phyloP scores from a whole-genome alignment of 2,329 filamentous ascomycete species.

The Diaporthe destruens region DNA sequence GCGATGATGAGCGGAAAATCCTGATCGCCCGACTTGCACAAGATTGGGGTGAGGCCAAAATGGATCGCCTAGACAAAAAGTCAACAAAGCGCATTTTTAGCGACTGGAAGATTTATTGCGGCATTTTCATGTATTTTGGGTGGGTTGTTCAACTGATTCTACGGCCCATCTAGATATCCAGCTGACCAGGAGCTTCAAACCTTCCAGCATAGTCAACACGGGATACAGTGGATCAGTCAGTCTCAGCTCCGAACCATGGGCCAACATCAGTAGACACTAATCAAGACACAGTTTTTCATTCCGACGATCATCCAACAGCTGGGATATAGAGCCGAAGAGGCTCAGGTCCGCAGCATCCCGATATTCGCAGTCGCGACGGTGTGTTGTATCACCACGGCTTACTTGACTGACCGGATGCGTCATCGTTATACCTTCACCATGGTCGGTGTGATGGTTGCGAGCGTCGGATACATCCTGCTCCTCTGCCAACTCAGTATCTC shows the following conservation, averaged over 20 bases:
- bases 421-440: conserved; percentile 68
- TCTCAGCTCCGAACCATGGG: conserved; percentile 27
- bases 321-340: conserved; percentile 50
- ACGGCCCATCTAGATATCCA: neutral
- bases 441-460: conserved; percentile 61
- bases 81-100: conserved; percentile 59
- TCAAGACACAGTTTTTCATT: conserved; percentile 51
- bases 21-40: conserved; percentile 57
- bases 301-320: conserved; percentile 55
- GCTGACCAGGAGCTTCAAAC: neutral
- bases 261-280: conserved; percentile 32
- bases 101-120: conserved; percentile 61
- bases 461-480: conserved; percentile 68
- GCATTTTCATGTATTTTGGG: conserved; percentile 52
- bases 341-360: conserved; percentile 54
- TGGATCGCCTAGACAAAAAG: conserved; percentile 65
- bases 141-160: neutral
- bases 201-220: conserved; percentile 54
- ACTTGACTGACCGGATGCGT: conserved; percentile 62
- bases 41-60: conserved; percentile 59
- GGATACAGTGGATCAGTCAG: conserved; percentile 54
- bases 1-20: conserved; percentile 56
- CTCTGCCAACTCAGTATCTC: conserved; percentile 61
- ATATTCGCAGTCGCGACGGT: conserved; percentile 53
- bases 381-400: conserved; percentile 52